Base-by-base conservation (phyloP, 1,284 basidiomycete genomes). In the Boletus semigastroideus region DNA sequence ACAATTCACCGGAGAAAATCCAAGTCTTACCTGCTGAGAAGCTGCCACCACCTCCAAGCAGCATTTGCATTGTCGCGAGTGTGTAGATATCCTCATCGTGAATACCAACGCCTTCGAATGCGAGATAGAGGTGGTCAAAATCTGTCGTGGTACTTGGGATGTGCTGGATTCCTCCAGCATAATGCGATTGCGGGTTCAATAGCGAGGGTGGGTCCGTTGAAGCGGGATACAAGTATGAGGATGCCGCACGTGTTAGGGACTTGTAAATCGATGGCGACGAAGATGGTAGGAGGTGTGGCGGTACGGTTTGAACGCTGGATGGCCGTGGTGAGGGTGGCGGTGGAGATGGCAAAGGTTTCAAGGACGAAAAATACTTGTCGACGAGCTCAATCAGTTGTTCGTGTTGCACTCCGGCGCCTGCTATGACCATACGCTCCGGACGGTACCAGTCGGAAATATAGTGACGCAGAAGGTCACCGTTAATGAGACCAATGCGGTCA, bases 41-140 rank as follows among this genome's bases (percentile, higher is more conserved):
- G 68, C 86, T 90, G 28, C 94, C 94, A 10, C 96, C 96, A 4
- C 96, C 96, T 33, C 96, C 96, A 12, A 99, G 84, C 31, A 98
- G 81, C 40, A 96, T 90, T 71, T 99, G 96, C 72, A 99, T 89
- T 0, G 92, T 94, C 25, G 97, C 96, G 13, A 98, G 80, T 6
- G 93, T 83, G 69, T 96, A 99, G 45, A 99, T 91, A 72, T 98
- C 96, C 20, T 91, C 86, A 61, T 98, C 93, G 68, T 92, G 87
- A 43, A 98, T 94, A 10, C 92, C 90, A 10, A 94, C 80, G 31
- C 94, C 94, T 71, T 98, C 96, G 64, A 90, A 99, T 0, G 84
- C 94, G 46, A 98, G 78, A 68, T 98, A 97, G 43, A 98, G 78
- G 71, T 98, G 96, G 57, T 94, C 89, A 69, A 98, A 93, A 64